phyloP scores from a whole-genome alignment of 306 rosid genomes.

The Cicer bijugum region DNA sequence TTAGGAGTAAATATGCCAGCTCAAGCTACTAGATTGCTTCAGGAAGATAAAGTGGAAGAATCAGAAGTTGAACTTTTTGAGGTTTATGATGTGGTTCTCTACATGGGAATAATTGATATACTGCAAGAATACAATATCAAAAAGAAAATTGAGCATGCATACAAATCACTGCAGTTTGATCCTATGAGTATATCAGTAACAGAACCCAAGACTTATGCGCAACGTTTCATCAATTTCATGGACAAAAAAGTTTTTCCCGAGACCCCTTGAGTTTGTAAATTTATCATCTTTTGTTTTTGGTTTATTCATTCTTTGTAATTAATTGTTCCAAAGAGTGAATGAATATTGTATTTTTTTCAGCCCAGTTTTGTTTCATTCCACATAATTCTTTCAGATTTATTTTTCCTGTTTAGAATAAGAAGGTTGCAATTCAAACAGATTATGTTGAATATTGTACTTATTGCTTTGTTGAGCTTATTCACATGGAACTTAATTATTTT shows the following conservation, averaged over 20 bases:
- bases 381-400: slow-evolving; percentile 26
- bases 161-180: slow-evolving; percentile 61
- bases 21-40: slow-evolving; percentile 62
- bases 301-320: slow-evolving; percentile 36
- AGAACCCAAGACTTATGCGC: slow-evolving; percentile 73
- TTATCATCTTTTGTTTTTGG: slow-evolving; percentile 24
- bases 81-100: slow-evolving; percentile 85
- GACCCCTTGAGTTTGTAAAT: slow-evolving; percentile 44
- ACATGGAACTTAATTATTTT: slow-evolving; percentile 19
- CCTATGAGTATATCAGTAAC: slow-evolving; percentile 70
- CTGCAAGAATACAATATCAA: slow-evolving; percentile 74
- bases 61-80: slow-evolving; percentile 79
- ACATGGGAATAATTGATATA: slow-evolving; percentile 92
- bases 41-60: slow-evolving; percentile 54
- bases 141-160: slow-evolving; percentile 79
- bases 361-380: slow-evolving; percentile 27
- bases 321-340: slow-evolving; percentile 37
- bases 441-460: too few relatives aligned
- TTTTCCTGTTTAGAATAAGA: not conserved
- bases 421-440: slow-evolving; percentile 28
- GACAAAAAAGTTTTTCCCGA: slow-evolving; percentile 65
- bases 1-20: slow-evolving; percentile 99
- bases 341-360: slow-evolving; percentile 10
- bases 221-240: slow-evolving; percentile 82
- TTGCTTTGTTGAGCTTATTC: slow-evolving; percentile 33